Conservation (phyloP, 352 stramenopile genomes). For the Globisporangium sylvaticum region DNA sequence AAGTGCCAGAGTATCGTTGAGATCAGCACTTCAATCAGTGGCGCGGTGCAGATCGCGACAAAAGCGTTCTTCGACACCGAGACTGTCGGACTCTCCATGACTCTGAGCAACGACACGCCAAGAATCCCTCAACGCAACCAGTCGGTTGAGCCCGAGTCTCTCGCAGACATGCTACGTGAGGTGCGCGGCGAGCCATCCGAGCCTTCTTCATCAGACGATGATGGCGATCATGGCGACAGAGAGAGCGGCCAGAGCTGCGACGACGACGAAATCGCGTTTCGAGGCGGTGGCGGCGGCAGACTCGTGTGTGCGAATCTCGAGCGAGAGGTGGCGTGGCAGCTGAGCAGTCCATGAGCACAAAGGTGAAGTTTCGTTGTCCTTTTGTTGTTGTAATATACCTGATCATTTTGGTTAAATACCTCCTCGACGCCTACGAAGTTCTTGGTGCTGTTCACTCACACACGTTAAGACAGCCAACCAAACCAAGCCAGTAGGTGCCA, state of each 20-base stretch:
- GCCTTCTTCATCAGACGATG: neutral
- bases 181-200: neutral
- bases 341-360: constrained; percentile 1
- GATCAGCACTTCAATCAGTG: constrained; percentile 2
- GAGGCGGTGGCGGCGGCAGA: neutral
- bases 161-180: constrained; percentile 9
- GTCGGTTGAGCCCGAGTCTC: neutral
- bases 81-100: constrained; percentile 1
- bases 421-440: neutral
- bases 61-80: constrained; percentile 4
- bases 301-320: neutral
- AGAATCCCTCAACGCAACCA: neutral
- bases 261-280: constrained; percentile 8
- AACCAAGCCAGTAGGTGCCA: neutral
- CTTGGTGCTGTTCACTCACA: neutral
- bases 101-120: neutral
- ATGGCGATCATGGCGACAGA: neutral
- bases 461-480: neutral
- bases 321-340: constrained; percentile 10
- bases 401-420: constrained; percentile 4
- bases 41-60: constrained; percentile 12
- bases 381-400: neutral
- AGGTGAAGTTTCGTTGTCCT: neutral
- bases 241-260: neutral
- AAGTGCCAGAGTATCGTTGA: constrained; percentile 13